Evolutionary conservation across 2,329 filamentous ascomycete genomes (phyloP), one percentile per base, ranked within the genome.

Genomic region (Calonectria pteridis): DNA sequence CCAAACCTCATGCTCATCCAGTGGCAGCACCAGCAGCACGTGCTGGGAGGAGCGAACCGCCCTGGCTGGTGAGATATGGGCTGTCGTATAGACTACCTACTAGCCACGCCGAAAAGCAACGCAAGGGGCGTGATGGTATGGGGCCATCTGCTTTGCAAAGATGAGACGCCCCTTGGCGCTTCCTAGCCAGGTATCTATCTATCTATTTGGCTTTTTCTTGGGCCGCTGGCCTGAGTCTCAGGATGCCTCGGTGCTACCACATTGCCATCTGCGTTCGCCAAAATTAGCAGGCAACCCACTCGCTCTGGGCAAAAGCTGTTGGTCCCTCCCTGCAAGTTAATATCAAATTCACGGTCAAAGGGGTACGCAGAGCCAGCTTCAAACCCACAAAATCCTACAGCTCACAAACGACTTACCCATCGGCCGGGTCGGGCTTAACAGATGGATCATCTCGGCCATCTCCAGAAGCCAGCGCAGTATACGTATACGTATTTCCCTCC

Each of bases 251-350:
- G 55, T 59, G 55, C 55, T 59, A 59, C 55, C 33, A 59, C 31
- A 59, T 37, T 59, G 11, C 55, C 31, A 59, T 59, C n/a, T 35
- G 23, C 55, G 31, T 10, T 37, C 14, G 31, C 55, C 55, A 59
- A 59, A 59, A 59, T 59, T 59, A 59, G 55, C 55, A 59, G 33
- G 29, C 31, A 59, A 35, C 26, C 55, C 55, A 59, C 55, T 59
- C 16, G 18, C 40, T 33, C 23, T 59, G 55, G 55, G 55, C 55
- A 59, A 59, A 59, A 59, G 33, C 55, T 16, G 55, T 59, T 6
- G 33, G 33, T 59, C 55, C 55, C 55, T 62, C 55, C 55, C 55
- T 62, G 55, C 18, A 62, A 62, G 40, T 62, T 62, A 62, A 62
- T 62, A 62, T 62, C 55, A 62, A 62, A 62, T 62, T 29, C 33